Base-by-base conservation (phyloP, 106 monocot genomes). In the Allium cepa region DNA sequence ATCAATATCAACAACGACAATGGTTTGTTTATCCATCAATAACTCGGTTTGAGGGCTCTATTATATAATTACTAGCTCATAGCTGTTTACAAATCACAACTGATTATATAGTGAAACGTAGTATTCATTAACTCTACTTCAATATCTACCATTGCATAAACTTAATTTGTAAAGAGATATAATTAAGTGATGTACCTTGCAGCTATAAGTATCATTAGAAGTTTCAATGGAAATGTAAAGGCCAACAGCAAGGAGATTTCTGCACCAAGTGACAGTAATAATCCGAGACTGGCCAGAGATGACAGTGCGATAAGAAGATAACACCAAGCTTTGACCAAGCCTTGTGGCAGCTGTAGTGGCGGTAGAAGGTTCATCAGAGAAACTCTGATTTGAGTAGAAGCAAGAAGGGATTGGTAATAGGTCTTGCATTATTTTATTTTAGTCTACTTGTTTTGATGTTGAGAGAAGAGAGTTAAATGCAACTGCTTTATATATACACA, bases 251-350 rank as follows among this genome's bases (percentile, higher is more conserved):
- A 93, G 83, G 59, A 88, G 76, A 67, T 83, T 81, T 64, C 62
- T 79, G 79, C 75, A 81, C 93, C 93, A 93, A 0, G 88, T 79
- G 66, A 93, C 57, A 26, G 83, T 86, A 76, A 89, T 75, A 15
- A 77, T 52, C 7, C 72, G 76, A 77, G 72, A 70, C 62, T 56
- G 79, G 47, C 83, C 83, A 11, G 76, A 75, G 53, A 92, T 79
- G 69, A 79, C 80, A 69, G 85, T 77, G 8, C 80, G 75, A 77
- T 88, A 92, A 17, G 82, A 78, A 7, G 82, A 80, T 11, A 71
- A 50, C 10, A 64, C 76, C 0, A 72, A 49, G 52, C 73, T 76
- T 56, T 81, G 74, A 28, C 87, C 82, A 3, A 78, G 63, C 68
- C 73, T 81, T 26, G 81, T 59, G 11, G 69, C 66, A 22, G 61